These are phyloP conservation scores for Stephanocyclus meneghinianus DNA, from an alignment of 352 stramenopile species.

Conservation along the genomic window DNA sequence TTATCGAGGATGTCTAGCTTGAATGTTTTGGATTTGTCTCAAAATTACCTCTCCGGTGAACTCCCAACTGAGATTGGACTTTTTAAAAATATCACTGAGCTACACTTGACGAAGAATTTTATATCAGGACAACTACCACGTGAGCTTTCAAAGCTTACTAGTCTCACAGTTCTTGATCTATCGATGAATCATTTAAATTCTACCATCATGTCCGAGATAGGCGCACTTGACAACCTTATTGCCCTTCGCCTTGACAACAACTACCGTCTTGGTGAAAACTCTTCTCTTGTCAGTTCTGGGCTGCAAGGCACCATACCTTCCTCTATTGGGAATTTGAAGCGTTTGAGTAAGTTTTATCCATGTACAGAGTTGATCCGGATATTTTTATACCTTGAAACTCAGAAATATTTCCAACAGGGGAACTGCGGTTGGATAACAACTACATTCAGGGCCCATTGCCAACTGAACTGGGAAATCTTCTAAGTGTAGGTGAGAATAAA, in stretches of 20 bases:
- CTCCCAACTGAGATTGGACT: slow-evolving; percentile 42
- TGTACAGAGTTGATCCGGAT: neutral
- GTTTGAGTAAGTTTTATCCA: slow-evolving; percentile 29
- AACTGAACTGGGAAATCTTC: slow-evolving; percentile 32
- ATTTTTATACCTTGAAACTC: neutral
- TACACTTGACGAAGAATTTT: slow-evolving; percentile 46
- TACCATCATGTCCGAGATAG: slow-evolving; percentile 41
- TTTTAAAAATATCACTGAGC: slow-evolving; percentile 29
- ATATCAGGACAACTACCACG: slow-evolving; percentile 43
- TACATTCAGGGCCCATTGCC: slow-evolving; percentile 55
- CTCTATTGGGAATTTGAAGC: slow-evolving; percentile 54
- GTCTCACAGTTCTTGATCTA: slow-evolving; percentile 38
- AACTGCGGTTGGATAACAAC: slow-evolving; percentile 70
- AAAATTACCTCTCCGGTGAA: slow-evolving; percentile 41
- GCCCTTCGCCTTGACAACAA: slow-evolving; percentile 45
- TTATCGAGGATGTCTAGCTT: slow-evolving; percentile 41
- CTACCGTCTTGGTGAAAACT: slow-evolving; percentile 35
- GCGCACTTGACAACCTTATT: slow-evolving; percentile 37
- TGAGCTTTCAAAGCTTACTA: slow-evolving; percentile 21
- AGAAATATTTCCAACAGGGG: slow-evolving; percentile 9
- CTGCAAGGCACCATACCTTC: slow-evolving; percentile 40
- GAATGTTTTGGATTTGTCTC: slow-evolving; percentile 41
- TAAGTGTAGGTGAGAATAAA: slow-evolving; percentile 25
- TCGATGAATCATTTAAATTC: slow-evolving; percentile 49
- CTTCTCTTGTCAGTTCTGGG: slow-evolving; percentile 35